Percentiles rank a stretch among this genome's conserved stretches.
phyloP scores from a whole-genome alignment of 768 basidiomycete species.

The Hygrophoropsis aurantiaca region DNA sequence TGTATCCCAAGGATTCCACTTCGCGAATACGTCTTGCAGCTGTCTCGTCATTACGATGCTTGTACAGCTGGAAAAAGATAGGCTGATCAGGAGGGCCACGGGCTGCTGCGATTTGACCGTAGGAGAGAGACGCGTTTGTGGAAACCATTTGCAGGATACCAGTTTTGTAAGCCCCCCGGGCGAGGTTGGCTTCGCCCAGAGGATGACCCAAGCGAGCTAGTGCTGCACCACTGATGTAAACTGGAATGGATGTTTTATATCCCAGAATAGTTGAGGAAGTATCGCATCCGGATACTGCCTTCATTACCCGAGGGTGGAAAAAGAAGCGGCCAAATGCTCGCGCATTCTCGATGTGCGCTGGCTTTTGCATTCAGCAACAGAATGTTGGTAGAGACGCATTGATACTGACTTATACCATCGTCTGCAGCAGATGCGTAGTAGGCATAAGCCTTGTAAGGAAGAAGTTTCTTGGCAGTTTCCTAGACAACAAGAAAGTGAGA shows the following conservation, averaged over 20 bases:
- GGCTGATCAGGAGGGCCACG: constrained; percentile 53
- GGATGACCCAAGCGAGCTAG: constrained; percentile 88
- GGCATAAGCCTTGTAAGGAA: constrained; percentile 74
- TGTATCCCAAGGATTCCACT: constrained; percentile 74
- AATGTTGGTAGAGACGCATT: background rate
- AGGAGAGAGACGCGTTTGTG: constrained; percentile 71
- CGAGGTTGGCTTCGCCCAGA: constrained; percentile 83
- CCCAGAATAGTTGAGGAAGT: constrained; percentile 76
- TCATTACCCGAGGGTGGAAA: constrained; percentile 83
- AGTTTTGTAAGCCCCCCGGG: constrained; percentile 60
- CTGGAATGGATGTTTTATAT: constrained; percentile 66
- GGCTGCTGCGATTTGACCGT: constrained; percentile 58
- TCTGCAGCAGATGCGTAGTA: constrained; percentile 89
- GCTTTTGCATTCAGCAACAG: constrained; percentile 8
- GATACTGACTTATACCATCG: constrained; percentile 72
- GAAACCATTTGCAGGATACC: constrained; percentile 87
- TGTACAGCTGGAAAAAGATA: constrained; percentile 86
- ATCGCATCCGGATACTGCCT: constrained; percentile 59
- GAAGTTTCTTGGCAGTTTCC: constrained; percentile 69
- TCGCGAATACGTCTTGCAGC: constrained; percentile 73
- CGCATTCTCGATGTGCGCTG: constrained; percentile 69
- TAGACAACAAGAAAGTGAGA: constrained; percentile 22
- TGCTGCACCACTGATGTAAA: constrained; percentile 84
- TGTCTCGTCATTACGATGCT: constrained; percentile 63
- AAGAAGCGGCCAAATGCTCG: constrained; percentile 84